Percentiles rank a stretch among this genome's conserved stretches.
These are phyloP conservation scores for Elsinoe batatas DNA, from an alignment of 2,329 filamentous ascomycete species.

Conservation along the genomic window DNA sequence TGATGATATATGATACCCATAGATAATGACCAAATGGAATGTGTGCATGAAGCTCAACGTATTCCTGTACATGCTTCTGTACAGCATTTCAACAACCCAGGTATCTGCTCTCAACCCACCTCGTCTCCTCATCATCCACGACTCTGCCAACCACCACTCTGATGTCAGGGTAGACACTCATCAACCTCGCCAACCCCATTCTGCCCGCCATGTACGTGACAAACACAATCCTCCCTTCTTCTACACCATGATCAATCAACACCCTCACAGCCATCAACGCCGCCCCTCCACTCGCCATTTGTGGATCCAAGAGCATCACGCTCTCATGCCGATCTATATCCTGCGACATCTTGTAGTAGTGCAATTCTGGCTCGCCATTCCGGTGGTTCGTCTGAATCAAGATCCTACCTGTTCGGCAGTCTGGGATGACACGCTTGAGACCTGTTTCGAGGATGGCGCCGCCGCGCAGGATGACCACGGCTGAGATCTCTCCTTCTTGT, in stretches of 20 bases:
- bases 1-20: slow-evolving; percentile 6
- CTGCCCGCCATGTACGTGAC: slow-evolving; percentile 86
- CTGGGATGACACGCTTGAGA: slow-evolving; percentile 79
- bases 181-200: slow-evolving; percentile 72
- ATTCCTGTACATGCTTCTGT: neutral
- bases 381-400: slow-evolving; percentile 75
- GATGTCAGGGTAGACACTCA: slow-evolving; percentile 79
- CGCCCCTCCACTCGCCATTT: slow-evolving; percentile 85
- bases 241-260: slow-evolving; percentile 86
- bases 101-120: slow-evolving; percentile 86
- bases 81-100: slow-evolving; percentile 60
- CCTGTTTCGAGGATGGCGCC: slow-evolving; percentile 83
- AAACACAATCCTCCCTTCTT: slow-evolving; percentile 75
- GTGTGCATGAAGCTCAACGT: neutral
- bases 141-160: slow-evolving; percentile 77
- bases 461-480: slow-evolving; percentile 79
- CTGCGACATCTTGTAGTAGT: slow-evolving; percentile 71
- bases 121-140: slow-evolving; percentile 68
- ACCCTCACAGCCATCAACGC: slow-evolving; percentile 91
- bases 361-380: slow-evolving; percentile 84
- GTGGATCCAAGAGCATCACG: slow-evolving; percentile 79
- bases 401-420: slow-evolving; percentile 79
- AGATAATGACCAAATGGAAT: neutral
- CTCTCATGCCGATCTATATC: slow-evolving; percentile 66
- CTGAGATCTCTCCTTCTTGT: slow-evolving; percentile 63